A percentile compares a stretch with the other conserved stretches of the same genome.
Conservation (phyloP, 208 protist species). For the Acanthamoeba culbertsoni region DNA sequence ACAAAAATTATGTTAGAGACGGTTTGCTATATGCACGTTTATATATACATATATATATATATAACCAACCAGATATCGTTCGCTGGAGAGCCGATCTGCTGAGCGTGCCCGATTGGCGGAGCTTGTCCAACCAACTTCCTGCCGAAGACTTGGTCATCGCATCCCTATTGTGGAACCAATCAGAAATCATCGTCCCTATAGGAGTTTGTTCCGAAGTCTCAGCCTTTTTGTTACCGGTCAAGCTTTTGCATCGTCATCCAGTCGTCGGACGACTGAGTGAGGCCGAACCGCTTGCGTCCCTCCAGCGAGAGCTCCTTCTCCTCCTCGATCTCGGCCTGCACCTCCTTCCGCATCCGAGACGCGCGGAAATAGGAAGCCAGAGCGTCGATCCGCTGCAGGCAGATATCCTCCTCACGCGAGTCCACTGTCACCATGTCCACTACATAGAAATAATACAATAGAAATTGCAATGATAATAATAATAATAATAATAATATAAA, state of each 20-base stretch:
- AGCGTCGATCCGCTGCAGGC: conserved; percentile 1
- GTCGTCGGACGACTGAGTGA: neutral
- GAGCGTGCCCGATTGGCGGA: neutral
- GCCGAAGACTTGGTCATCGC: neutral
- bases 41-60: neutral
- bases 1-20: neutral
- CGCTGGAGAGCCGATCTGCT: neutral
- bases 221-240: too few species aligned
- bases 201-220: too few species aligned
- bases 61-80: neutral
- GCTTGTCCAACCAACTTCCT: neutral
- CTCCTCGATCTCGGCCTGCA: conserved; percentile 23
- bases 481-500: too few species aligned
- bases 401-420: neutral
- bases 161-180: neutral
- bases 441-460: too few species aligned
- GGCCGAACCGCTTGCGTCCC: neutral
- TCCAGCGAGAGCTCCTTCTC: conserved; percentile 28
- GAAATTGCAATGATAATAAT: too few species aligned
- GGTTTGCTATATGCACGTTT: neutral
- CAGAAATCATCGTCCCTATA: too few species aligned
- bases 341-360: neutral
- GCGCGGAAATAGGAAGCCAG: neutral
- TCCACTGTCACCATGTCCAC: conserved; percentile 26
- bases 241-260: conserved; percentile 36